phyloP scores from a whole-genome alignment of 306 rosid species.

The Potentilla sterilis region DNA sequence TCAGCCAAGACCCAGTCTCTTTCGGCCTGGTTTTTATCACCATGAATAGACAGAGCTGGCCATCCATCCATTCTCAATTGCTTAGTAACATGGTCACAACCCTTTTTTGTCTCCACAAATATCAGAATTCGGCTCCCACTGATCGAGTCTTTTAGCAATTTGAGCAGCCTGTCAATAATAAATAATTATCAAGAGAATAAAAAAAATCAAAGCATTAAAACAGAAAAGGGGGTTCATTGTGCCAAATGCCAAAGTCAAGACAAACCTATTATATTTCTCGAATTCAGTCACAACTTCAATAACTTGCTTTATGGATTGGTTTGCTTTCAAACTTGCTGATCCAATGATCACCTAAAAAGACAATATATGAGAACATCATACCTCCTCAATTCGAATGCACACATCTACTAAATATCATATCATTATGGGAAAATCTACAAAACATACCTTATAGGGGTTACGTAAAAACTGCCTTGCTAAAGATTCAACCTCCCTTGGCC shows the following conservation, averaged over 20 bases:
- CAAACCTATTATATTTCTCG: constrained; percentile 89
- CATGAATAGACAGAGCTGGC: constrained; percentile 97
- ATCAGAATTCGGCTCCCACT: constrained; percentile 78
- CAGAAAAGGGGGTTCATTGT: constrained; percentile 3
- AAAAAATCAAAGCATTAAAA: constrained; percentile 25
- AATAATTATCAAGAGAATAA: neutral
- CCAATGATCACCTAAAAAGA: constrained; percentile 71
- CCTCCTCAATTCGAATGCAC: neutral
- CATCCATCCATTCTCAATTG: constrained; percentile 96
- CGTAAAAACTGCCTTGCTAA: constrained; percentile 88
- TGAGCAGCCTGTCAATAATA: constrained; percentile 61
- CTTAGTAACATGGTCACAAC: constrained; percentile 87
- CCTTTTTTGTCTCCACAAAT: constrained; percentile 90
- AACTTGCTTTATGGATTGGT: constrained; percentile 81
- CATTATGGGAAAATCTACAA: neutral
- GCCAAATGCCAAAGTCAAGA: constrained; percentile 19
- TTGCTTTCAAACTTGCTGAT: constrained; percentile 80
- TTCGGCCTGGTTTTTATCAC: constrained; percentile 94
- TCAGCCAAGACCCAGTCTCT: constrained; percentile 99
- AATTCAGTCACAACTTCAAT: constrained; percentile 70
- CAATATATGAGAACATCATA: constrained; percentile 14
- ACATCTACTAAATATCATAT: constrained; percentile 20
- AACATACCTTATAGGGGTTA: constrained; percentile 72
- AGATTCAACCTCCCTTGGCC: constrained; percentile 98
- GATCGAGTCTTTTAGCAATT: constrained; percentile 67